Percentiles rank a stretch among this genome's conserved stretches.
Conservation (phyloP, 495 filamentous ascomycete genomes). For the Aspergillus conjunctus region DNA sequence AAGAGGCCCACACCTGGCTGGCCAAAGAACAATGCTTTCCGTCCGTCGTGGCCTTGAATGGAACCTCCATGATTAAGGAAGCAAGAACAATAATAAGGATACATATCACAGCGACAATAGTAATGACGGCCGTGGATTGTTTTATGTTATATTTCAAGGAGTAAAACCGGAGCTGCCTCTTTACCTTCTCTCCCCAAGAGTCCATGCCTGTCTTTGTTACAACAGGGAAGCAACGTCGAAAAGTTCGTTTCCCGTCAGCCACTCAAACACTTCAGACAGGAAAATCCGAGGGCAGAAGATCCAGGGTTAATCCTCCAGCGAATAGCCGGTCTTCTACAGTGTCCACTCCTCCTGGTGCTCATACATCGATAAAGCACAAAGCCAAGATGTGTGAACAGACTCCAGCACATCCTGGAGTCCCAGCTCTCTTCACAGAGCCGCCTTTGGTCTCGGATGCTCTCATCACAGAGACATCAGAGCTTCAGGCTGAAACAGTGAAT, state of each 20-base stretch:
- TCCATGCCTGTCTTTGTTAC: conserved; percentile 40
- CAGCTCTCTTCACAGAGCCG: conserved; percentile 63
- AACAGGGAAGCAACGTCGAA: conserved; percentile 41
- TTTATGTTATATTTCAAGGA: conserved; percentile 1
- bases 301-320: conserved; percentile 8
- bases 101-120: conserved; percentile 6
- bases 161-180: conserved; percentile 7
- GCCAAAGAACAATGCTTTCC: conserved; percentile 26
- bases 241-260: conserved; percentile 41
- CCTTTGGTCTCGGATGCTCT: conserved; percentile 69
- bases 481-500: conserved; percentile 67
- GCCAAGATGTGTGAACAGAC: conserved; percentile 18
- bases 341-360: conserved; percentile 24
- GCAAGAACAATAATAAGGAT: conserved; percentile 17
- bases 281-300: conserved; percentile 18
- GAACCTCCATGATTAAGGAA: conserved; percentile 5
- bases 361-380: conserved; percentile 17
- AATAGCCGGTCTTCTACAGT: conserved; percentile 11
- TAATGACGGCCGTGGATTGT: conserved; percentile 2
- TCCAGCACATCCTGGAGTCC: conserved; percentile 50
- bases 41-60: conserved; percentile 1
- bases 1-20: conserved; percentile 1
- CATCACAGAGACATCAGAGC: conserved; percentile 64
- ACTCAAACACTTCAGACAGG: conserved; percentile 20
- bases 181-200: conserved; percentile 8